Percentiles rank a stretch among this genome's conserved stretches.
Conservation (phyloP, 2,329 filamentous ascomycete genomes). For the Colletotrichum sp. region DNA sequence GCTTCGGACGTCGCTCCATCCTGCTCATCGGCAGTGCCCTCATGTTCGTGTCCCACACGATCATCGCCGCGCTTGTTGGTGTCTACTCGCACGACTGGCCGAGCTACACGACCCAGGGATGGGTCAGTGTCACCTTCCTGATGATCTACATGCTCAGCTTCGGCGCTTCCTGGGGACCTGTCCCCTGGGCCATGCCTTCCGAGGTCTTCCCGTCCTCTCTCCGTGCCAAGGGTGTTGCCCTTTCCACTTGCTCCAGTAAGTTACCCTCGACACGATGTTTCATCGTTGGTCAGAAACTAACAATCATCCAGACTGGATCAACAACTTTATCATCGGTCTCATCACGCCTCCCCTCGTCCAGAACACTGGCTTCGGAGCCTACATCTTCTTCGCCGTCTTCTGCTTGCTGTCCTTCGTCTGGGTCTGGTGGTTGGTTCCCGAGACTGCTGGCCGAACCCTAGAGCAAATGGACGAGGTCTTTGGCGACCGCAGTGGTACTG, state of each 20-base stretch:
- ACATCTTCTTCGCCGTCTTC: conserved; percentile 30
- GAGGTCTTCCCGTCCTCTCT: conserved; percentile 43
- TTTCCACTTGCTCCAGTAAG: conserved; percentile 32
- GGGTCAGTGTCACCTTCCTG: conserved; percentile 53
- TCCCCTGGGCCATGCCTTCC: conserved; percentile 41
- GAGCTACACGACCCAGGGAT: conserved; percentile 52
- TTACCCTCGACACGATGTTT: rapidly evolving
- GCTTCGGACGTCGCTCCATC: conserved; percentile 48
- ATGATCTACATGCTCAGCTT: conserved; percentile 58
- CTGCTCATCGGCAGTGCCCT: conserved; percentile 51
- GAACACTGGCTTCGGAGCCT: conserved; percentile 50
- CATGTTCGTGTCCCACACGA: conserved; percentile 53
- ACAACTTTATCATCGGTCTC: conserved; percentile 51
- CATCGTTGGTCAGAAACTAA: rapidly evolving
- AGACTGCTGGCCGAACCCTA: conserved; percentile 35
- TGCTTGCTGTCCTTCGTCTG: conserved; percentile 26
- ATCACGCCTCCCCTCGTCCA: conserved; percentile 49
- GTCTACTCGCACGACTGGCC: conserved; percentile 52
- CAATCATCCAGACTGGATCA: conserved; percentile 26
- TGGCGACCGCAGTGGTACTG: conserved; percentile 27
- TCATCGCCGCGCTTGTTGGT: conserved; percentile 56
- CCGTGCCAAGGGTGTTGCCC: conserved; percentile 30
- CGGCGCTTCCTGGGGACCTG: conserved; percentile 61
- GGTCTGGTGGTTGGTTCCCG: conserved; percentile 32
- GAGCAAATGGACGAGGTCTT: conserved; percentile 42